Evolutionary conservation across 345 rosid species (phyloP).

Genomic region (Cardamine resedifolia): DNA sequence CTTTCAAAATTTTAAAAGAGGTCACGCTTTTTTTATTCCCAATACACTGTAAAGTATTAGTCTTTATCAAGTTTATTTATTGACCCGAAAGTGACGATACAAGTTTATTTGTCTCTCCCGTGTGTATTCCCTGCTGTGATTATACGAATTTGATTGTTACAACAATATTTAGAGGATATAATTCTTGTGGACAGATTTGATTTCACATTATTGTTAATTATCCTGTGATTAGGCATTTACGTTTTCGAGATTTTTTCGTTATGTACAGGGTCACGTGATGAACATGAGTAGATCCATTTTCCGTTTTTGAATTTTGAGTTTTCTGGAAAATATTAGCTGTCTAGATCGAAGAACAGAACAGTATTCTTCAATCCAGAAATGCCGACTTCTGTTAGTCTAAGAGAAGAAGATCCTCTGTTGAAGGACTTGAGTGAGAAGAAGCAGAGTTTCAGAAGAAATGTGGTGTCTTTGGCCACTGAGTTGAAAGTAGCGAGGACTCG

Average conservation of each 20-base stretch:
- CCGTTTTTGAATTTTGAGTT: slow-evolving; percentile 7
- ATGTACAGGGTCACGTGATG: slow-evolving; percentile 33
- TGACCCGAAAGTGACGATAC: slow-evolving; percentile 10
- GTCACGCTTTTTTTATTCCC: not conserved
- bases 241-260: not conserved
- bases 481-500: slow-evolving; percentile 77
- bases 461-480: slow-evolving; percentile 82
- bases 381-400: slow-evolving; percentile 39
- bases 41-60: not conserved
- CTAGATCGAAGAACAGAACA: slow-evolving; percentile 1
- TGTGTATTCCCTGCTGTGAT: not conserved
- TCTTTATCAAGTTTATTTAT: slow-evolving; percentile 11
- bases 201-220: slow-evolving; percentile 22
- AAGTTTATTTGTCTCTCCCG: slow-evolving; percentile 13
- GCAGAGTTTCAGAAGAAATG: slow-evolving; percentile 76
- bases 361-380: slow-evolving; percentile 28
- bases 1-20: not conserved
- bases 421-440: slow-evolving; percentile 93
- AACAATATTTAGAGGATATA: not conserved
- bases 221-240: not conserved
- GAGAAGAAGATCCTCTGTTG: slow-evolving; percentile 74
- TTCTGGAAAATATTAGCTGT: not conserved
- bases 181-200: slow-evolving; percentile 19
- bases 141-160: not conserved
- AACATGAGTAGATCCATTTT: slow-evolving; percentile 7